These are phyloP conservation scores for Trichoderma brevicompactum DNA, from an alignment of 2,329 filamentous ascomycete genomes.

Conservation along the genomic window DNA sequence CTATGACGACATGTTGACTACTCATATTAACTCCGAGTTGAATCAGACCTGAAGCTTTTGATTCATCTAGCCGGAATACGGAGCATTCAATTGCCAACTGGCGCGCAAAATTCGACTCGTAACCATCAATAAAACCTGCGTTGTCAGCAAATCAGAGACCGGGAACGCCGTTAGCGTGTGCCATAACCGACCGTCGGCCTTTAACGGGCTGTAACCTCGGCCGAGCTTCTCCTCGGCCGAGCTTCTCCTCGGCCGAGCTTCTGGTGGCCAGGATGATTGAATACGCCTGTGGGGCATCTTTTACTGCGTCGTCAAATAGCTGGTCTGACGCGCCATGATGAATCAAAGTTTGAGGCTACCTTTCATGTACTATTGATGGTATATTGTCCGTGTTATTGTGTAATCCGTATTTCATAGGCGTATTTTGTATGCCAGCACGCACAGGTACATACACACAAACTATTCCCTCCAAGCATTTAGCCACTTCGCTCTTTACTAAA, in stretches of 20 bases:
- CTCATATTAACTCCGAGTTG: too few relatives aligned
- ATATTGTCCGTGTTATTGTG: neutral
- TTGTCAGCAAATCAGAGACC: too few relatives aligned
- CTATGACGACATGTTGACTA: too few relatives aligned
- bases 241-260: conserved; percentile 22
- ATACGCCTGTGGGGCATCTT: neutral
- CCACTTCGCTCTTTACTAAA: neutral
- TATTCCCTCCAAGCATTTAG: neutral
- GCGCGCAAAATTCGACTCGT: too few relatives aligned
- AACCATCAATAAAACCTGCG: too few relatives aligned
- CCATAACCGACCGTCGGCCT: neutral
- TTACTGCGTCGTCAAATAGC: neutral
- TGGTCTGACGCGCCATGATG: neutral
- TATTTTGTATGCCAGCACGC: too few relatives aligned
- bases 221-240: conserved; percentile 12
- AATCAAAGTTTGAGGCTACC: neutral
- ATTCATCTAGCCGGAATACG: too few relatives aligned
- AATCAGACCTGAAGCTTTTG: too few relatives aligned
- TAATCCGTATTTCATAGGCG: neutral
- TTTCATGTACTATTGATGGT: neutral
- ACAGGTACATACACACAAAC: too few relatives aligned
- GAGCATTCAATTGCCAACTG: too few relatives aligned
- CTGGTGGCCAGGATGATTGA: neutral
- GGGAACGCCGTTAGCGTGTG: neutral
- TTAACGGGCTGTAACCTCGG: conserved; percentile 18